A percentile compares a stretch with the other conserved stretches of the same genome.
Evolutionary conservation across 1,284 basidiomycete species (phyloP).

Genomic region (Filobasidium uniguttulatum): DNA sequence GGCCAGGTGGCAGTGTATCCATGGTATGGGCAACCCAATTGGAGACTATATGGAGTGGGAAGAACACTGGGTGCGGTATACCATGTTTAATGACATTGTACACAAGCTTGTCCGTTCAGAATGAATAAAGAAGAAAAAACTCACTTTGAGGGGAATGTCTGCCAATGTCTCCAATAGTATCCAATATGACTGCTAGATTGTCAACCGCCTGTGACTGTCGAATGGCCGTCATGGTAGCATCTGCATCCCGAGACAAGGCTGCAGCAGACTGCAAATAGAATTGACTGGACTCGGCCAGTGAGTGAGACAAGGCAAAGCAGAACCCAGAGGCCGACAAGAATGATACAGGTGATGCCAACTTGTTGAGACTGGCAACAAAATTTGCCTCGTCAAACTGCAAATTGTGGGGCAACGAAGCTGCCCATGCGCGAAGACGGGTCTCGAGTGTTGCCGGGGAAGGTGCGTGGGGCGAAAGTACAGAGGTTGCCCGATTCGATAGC

Average conservation of each 20-base stretch:
- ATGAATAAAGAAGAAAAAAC: too few relatives aligned
- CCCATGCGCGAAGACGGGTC: conserved; percentile 27
- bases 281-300: conserved; percentile 39
- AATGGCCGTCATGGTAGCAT: conserved; percentile 22
- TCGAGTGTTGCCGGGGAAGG: background rate
- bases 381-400: conserved; percentile 38
- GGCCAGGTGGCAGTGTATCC: conserved; percentile 2
- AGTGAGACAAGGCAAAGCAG: conserved; percentile 40
- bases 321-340: conserved; percentile 30
- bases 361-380: conserved; percentile 27
- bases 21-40: conserved; percentile 13
- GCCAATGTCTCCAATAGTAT: conserved; percentile 28
- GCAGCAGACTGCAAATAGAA: conserved; percentile 37
- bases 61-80: conserved; percentile 7
- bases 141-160: conserved; percentile 30
- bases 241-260: conserved; percentile 13
- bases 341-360: conserved; percentile 28
- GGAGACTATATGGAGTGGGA: conserved; percentile 9
- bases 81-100: background rate
- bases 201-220: conserved; percentile 35
- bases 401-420: conserved; percentile 32
- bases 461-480: background rate
- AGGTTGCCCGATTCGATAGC: conserved; percentile 18
- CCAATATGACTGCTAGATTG: conserved; percentile 33
- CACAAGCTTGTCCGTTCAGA: too few relatives aligned